A percentile compares a stretch with the other conserved stretches of the same genome.
These are phyloP conservation scores for Radiomyces spectabilis DNA, from an alignment of 192 early-diverging fungal species.

Conservation along the genomic window DNA sequence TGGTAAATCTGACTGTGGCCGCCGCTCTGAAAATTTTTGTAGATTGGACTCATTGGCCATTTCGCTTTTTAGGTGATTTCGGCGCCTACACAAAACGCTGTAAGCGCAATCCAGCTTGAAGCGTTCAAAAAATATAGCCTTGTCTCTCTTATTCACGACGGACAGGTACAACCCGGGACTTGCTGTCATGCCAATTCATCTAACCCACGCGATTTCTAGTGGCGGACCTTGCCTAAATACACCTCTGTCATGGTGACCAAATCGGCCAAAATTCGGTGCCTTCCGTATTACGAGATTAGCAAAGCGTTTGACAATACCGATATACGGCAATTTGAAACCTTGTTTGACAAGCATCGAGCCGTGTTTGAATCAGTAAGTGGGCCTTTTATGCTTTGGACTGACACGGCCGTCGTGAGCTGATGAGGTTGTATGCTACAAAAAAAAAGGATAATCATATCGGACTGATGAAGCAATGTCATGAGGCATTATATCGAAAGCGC, in stretches of 20 bases:
- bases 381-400: background rate
- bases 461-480: conserved; percentile 29
- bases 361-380: conserved; percentile 27
- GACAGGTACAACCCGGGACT: no score
- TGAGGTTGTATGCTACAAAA: background rate
- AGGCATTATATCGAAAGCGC: conserved; percentile 28
- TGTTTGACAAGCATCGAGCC: conserved; percentile 30
- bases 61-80: conserved; percentile 44
- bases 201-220: conserved; percentile 2
- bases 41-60: no score
- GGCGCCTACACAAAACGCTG: conserved; percentile 47
- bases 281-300: no score
- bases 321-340: conserved; percentile 30
- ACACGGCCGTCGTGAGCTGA: conserved; percentile 9
- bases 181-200: no score
- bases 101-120: conserved; percentile 70
- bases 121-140: conserved; percentile 65
- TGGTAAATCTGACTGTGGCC: conserved; percentile 35
- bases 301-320: conserved; percentile 47
- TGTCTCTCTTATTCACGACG: conserved; percentile 51
- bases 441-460: background rate
- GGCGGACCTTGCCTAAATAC: conserved; percentile 41
- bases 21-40: no score
- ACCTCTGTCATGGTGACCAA: no score
- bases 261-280: no score